Base-by-base conservation (phyloP, 768 basidiomycete species). In the Boletus tylopilopsis region DNA sequence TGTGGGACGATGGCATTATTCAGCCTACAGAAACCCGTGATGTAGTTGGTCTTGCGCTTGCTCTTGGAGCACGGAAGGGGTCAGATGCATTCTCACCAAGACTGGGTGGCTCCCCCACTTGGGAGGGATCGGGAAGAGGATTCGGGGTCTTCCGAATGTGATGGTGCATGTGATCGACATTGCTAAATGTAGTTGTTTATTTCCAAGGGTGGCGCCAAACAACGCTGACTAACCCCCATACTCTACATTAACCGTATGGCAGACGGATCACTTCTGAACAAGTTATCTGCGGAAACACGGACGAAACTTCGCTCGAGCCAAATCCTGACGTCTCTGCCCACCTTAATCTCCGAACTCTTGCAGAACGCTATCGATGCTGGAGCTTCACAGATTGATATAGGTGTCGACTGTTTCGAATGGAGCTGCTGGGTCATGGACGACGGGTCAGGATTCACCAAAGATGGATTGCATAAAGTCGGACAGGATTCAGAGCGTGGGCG, bases 1-100 rank as follows among this genome's bases (percentile, higher is more conserved):
- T 97, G 47, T 96, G 91, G 93, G 93, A 94, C 60, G 90, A 94
- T 57, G 90, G 90, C 3, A 87, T 96, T 49, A 92, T 97, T 67
- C 80, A 78, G 56, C 94, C 94, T 5, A 80, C 80, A 9, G 93
- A 96, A 60, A 96, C 94, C 0, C 76, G 94, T 48, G 86, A 93
- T 67, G 84, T 89, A 1, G 77, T 96, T 37, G 94, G 93, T 6
- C 75, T 97, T 6, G 88, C 84, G n/a, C 78, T 97, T 8, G 87
- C 85, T 10, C 73, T 97, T n/a, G 81, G 87, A 42, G 78, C 77
- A 23, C 73, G 81, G 53, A 70, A 72, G 55, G 65, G 68, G 46
- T 49, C 47, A 23, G 47, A 55, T 47, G 35, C 51, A 49, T 49
- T 23, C 49, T 54, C 3, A 35, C 18, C 42, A 50, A n/a, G 49